Base-by-base conservation (phyloP, 1,284 basidiomycete genomes). In the Ceratobasidium sp. region DNA sequence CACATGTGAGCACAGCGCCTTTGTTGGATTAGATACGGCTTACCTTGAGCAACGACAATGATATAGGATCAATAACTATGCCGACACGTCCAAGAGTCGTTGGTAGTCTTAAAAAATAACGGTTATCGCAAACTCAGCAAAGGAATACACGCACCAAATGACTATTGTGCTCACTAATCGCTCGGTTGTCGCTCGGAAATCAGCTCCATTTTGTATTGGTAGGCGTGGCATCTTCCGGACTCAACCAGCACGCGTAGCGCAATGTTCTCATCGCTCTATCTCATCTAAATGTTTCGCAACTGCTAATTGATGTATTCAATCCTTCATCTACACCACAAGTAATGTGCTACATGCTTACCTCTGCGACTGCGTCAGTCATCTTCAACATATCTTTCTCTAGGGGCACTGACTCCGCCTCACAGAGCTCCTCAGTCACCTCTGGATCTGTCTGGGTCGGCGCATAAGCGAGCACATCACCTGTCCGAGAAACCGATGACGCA, bases 181-280 rank as follows among this genome's bases (percentile, higher is more conserved):
- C 94, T 93, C 5, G 86, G 85, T 69, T 87, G 85, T 7, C 88
- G 88, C 33, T 85, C 83, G 62, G 87, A 88, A 1, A 93, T 91
- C 0, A 97, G 87, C 78, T 92, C 91, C 88, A 97, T 90, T 83
- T 94, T 96, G 85, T 97, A 97, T 82, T 97, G 94, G 82, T 97
- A 97, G 44, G 96, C 96, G 82, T 97, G 95, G 82, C 96, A 97
- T 50, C 96, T 96, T 20, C 96, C 96, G 3, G 93, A 94, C 83
- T 96, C 95, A 33, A 97, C 94, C 0, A 91, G 86, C 81, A 97
- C 88, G 78, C 95, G 87, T 17, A 97, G 86, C 1, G 91, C 92
- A 26, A 93, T 88, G 42, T 88, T 82, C 0, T 90, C 84, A 80
- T 93, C 89, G 7, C 88, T 86, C 81, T 93, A 89, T 17, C 90